Base-by-base conservation (phyloP, 1,284 basidiomycete genomes). In the Termitomyces sp. region DNA sequence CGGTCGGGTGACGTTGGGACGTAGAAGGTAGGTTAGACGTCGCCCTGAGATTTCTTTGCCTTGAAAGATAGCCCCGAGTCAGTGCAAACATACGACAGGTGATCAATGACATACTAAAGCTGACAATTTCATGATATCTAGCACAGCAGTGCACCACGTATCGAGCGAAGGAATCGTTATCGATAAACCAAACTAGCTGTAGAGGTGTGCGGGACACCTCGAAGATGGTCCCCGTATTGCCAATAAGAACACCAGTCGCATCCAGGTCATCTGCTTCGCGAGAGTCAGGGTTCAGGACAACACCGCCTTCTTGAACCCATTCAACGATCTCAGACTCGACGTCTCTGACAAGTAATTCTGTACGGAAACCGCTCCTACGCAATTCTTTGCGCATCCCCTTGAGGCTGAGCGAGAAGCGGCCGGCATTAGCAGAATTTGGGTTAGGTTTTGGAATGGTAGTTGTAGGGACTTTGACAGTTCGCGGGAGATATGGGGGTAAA, bases 91-190 rank as follows among this genome's bases (percentile, higher is more conserved):
- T 3, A 38, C 9, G 37, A 45, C 16, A 30, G 19, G 43, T 48
- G 33, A 38, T 35, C 9, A 47, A 13, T 34, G 30, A 77, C 87
- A 62, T 65, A 88, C 88, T 91, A 73, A 83, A 91, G 67, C 84
- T 87, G 58, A 91, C 83, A 50, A 91, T 68, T 52, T 82, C 81
- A 64, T 91, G 80, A 67, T 86, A 91, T 35, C 88, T 74, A 42
- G 88, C 87, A 56, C 86, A 84, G 59, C 88, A 91, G 59, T 91
- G 88, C 6, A 91, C 81, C 44, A 91, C 78, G 62, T 88, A 91
- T 34, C 88, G 74, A 30, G 83, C 81, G 70, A 89, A 90, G 0
- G 80, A 72, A 62, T 88, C 85, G 50, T 85, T 77, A 2, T 74
- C 60, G 52, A 85, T 80, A 28, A 71, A 75, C 88, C 88, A 91